phyloP scores from a whole-genome alignment of 2,329 filamentous ascomycete genomes.

The Trichophyton simii region DNA sequence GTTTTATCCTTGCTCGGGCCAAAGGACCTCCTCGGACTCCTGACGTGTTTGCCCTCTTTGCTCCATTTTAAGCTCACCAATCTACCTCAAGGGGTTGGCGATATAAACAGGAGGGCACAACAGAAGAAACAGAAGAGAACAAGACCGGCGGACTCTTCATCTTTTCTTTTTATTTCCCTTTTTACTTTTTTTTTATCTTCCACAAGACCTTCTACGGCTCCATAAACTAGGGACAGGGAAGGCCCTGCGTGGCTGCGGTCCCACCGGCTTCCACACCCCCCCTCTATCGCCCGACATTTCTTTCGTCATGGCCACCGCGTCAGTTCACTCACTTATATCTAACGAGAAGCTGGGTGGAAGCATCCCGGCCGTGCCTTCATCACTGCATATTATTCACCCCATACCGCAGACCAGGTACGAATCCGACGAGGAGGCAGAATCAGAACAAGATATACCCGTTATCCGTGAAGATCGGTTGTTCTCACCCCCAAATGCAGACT shows the following conservation, averaged over 20 bases:
- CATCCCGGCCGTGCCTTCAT: background rate
- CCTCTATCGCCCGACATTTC: background rate
- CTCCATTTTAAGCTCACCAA: background rate
- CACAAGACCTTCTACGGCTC: background rate
- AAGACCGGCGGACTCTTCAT: too few relatives aligned
- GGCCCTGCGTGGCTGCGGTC: background rate
- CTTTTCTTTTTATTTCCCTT: background rate
- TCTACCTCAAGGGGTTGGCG: background rate
- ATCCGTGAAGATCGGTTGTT: constrained; percentile 9
- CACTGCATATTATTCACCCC: constrained; percentile 4
- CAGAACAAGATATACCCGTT: constrained; percentile 10
- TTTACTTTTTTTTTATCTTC: background rate
- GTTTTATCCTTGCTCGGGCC: background rate
- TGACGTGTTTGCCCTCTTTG: background rate
- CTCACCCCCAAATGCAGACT: constrained; percentile 5
- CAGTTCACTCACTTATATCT: background rate
- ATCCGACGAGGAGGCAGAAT: constrained; percentile 15
- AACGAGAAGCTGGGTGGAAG: background rate
- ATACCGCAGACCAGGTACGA: constrained; percentile 11
- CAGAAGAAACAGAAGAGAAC: background rate
- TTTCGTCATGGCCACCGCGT: background rate
- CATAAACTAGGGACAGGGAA: background rate
- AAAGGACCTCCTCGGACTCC: background rate
- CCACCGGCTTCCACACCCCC: background rate
- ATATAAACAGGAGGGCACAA: background rate